Percentiles rank a stretch among this genome's conserved stretches.
Evolutionary conservation across 257 asterid genomes (phyloP).

Genomic region (Hygrophila difformis): DNA sequence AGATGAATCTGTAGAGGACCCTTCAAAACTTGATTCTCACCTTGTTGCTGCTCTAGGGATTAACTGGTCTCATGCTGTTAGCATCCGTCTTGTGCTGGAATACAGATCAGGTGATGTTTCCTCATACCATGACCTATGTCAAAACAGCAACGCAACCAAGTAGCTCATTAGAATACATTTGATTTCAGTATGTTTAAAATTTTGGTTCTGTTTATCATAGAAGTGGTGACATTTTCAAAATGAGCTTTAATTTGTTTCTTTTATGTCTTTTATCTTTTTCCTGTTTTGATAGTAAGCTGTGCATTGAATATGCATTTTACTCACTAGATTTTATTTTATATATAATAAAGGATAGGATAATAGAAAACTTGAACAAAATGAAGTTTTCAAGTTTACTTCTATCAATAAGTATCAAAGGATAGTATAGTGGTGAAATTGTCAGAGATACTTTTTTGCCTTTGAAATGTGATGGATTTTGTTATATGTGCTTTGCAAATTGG

Average conservation of each 20-base stretch:
- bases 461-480: neutral
- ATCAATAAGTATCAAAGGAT: neutral
- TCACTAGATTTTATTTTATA: too few species aligned
- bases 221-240: too few species aligned
- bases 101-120: constrained; percentile 56
- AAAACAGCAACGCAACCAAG: too few species aligned
- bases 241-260: too few species aligned
- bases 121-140: neutral
- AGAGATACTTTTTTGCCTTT: neutral
- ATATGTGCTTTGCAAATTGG: neutral
- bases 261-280: too few species aligned
- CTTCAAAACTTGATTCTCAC: constrained; percentile 44
- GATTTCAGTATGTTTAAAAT: constrained; percentile 1
- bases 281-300: too few species aligned
- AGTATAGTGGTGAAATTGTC: neutral
- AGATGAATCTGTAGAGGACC: constrained; percentile 24
- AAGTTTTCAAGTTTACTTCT: neutral
- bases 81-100: constrained; percentile 72
- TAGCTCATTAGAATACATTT: constrained; percentile 7
- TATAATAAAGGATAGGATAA: too few species aligned
- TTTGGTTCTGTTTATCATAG: too few species aligned
- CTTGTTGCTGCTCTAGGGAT: constrained; percentile 89
- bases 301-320: too few species aligned
- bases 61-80: constrained; percentile 91
- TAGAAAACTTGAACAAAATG: too few species aligned